phyloP scores from a whole-genome alignment of 495 filamentous ascomycete genomes.

The Jackrogersella multiformis region DNA sequence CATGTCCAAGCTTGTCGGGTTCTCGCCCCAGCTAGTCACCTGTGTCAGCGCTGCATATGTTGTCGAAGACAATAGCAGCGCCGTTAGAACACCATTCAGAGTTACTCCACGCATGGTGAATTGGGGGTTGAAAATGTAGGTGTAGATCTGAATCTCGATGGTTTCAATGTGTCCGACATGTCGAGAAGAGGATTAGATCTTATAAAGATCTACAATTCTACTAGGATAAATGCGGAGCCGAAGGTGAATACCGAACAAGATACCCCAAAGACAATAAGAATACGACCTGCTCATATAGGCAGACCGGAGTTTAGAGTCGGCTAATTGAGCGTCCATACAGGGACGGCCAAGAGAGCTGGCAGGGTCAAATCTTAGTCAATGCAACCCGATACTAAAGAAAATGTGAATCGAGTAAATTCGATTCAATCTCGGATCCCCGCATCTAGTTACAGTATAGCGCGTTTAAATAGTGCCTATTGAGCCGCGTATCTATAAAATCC shows the following conservation, averaged over 20 bases:
- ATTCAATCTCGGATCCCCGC: slow-evolving; percentile 27
- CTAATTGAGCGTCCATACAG: slow-evolving; percentile 31
- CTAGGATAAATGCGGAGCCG: neutral
- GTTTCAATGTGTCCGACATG: neutral
- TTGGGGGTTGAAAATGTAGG: neutral
- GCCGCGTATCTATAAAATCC: slow-evolving; percentile 7
- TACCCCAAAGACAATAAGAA: neutral
- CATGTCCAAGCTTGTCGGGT: slow-evolving; percentile 55
- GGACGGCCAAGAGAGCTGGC: slow-evolving; percentile 19
- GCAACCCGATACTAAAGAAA: slow-evolving; percentile 17
- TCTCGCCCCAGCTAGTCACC: slow-evolving; percentile 46
- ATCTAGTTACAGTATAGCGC: neutral
- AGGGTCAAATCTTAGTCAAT: slow-evolving; percentile 16
- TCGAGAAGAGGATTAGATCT: neutral
- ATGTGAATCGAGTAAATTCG: slow-evolving; percentile 26
- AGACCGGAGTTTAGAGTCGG: slow-evolving; percentile 17
- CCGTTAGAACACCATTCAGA: slow-evolving; percentile 5
- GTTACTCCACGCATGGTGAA: slow-evolving; percentile 16
- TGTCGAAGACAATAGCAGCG: slow-evolving; percentile 11
- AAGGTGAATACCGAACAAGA: neutral
- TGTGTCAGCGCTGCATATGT: slow-evolving; percentile 32
- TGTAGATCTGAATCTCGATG: neutral
- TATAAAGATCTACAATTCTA: slow-evolving; percentile 13
- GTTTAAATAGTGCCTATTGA: slow-evolving; percentile 18
- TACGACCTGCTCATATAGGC: slow-evolving; percentile 15